Base-by-base conservation (phyloP, 495 filamentous ascomycete genomes). In the Neurospora cerealis region DNA sequence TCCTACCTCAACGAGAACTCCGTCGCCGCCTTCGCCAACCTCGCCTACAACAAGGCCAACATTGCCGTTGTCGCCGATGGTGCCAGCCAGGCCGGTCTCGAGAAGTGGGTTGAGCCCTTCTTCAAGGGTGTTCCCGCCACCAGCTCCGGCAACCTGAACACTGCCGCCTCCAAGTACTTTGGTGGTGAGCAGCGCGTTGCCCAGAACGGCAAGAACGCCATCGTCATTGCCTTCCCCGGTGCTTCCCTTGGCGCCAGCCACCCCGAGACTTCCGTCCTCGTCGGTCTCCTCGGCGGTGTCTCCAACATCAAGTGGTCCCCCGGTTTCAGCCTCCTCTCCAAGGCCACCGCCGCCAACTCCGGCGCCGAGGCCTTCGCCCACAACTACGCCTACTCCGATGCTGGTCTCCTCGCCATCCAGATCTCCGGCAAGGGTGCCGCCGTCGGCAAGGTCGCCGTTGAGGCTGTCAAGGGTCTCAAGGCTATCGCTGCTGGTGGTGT, bases 291-390 rank as follows among this genome's bases (percentile, higher is more conserved):
- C 38, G 96, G 96, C 78, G 96, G 96, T 54, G 84, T 94, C 82
- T 91, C 93, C 74, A 90, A 84, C 82, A 95, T 98, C 87, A 98
- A 98, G 86, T 98, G 96, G 96, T 92, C 92, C 36, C 87, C 93
- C 72, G 96, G 96, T 72, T 98, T 97, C 86, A 95, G 92, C 15
- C 86, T 97, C 62, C 89, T 99, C 60, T 88, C 91, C 73, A 93
- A 96, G 85, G 92, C 91, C 54, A 87, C 89, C 72, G 84, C 91
- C 70, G 84, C 85, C 24, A 86, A 88, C 81, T 88, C 90, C 28
- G 89, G 91, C 77, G 89, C 91, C 72, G 84, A 83, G 72, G 89
- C 91, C 75, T 83, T 87, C 4, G 93, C 94, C 66, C 87, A 88
- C 76, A 93, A 96, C 86, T 83, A 86, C 74, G 88, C 92, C 72